Percentiles rank a stretch among this genome's conserved stretches.
Conservation (phyloP, 2,329 filamentous ascomycete genomes). For the Alternaria sp. region DNA sequence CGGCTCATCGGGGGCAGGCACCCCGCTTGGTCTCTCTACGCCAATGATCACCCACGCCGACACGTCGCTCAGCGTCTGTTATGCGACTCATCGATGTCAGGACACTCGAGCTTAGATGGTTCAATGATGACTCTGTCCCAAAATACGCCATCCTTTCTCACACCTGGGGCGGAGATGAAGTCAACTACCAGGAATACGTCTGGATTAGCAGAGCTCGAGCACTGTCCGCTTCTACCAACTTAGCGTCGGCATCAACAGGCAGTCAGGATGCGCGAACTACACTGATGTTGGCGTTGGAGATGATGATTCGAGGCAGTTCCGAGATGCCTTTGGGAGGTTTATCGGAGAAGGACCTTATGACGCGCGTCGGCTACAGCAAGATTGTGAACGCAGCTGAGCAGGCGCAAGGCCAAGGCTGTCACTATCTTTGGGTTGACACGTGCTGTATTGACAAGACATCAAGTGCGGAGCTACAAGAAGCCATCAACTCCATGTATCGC, state of each 20-base stretch:
- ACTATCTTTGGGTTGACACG: constrained; percentile 35
- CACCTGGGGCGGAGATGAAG: constrained; percentile 25
- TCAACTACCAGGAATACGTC: constrained; percentile 25
- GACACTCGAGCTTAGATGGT: constrained; percentile 28
- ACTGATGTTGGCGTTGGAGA: constrained; percentile 28
- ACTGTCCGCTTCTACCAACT: constrained; percentile 6
- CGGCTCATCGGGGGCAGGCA: not conserved
- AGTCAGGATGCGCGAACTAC: constrained; percentile 16
- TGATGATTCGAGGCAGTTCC: constrained; percentile 22
- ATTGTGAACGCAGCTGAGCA: constrained; percentile 23
- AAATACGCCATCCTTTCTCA: constrained; percentile 34
- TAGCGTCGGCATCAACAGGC: constrained; percentile 1
- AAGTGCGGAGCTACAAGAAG: constrained; percentile 30
- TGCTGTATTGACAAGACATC: constrained; percentile 35
- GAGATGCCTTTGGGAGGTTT: constrained; percentile 7
- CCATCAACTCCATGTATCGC: constrained; percentile 37
- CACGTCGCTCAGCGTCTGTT: constrained; percentile 9
- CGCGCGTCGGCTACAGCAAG: constrained; percentile 24
- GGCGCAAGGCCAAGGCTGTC: constrained; percentile 16
- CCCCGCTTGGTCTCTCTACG: constrained; percentile 4
- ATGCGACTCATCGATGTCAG: constrained; percentile 38
- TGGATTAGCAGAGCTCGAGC: constrained; percentile 23
- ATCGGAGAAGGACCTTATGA: constrained; percentile 22
- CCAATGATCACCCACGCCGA: not conserved
- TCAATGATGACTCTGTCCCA: constrained; percentile 29